Base-by-base conservation (phyloP, 2,329 filamentous ascomycete genomes). In the Xylariaceae sp. region DNA sequence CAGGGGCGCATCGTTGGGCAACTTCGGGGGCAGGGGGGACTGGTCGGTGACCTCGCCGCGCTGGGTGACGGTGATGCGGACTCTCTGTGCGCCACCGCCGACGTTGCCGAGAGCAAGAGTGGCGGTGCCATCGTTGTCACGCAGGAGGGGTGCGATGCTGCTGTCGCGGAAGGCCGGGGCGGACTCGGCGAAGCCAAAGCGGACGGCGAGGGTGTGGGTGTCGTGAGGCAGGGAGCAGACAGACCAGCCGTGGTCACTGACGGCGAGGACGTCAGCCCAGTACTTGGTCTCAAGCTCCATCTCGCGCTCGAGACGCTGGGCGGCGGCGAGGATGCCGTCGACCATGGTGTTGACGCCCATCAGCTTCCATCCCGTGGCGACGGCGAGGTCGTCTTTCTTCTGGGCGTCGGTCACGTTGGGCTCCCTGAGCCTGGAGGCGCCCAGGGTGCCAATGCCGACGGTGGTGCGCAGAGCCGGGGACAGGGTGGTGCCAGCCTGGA, bases 241-340 rank as follows among this genome's bases (percentile, higher is more conserved):
- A 17, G 87, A 85, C 92, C 94, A 99, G 5, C 91, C 90, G 47
- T 84, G 85, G 57, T 90, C 82, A 56, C 86, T 90, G 40, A 97
- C 83, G 10, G 83, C 81, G 42, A 95, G 73, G 2, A 97, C 80
- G 60, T 95, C 86, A 48, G 87, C 80, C 94, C 94, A 99, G 68
- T 95, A 99, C 59, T 80, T 85, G 2, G 85, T 85, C 71, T 99
- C 94, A 30, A 83, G 81, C 10, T 81, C 77, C 32, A 95, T 86
- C 66, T 96, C 91, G 11, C 79, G 80, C 59, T 89, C 81, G 11
- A 99, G 71, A 38, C 89, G 79, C 22, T 78, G 76, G 0, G 88
- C 86, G 5, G 90, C 86, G 10, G 82, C 78, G 12, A 90, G 72
- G 18, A 96, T 79, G 33, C 85, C 84, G 59, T 89, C 85, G 1